Percentiles rank a stretch among this genome's conserved stretches.
phyloP scores from a whole-genome alignment of 169 alveolate species.

The Plasmodium gonderi region DNA sequence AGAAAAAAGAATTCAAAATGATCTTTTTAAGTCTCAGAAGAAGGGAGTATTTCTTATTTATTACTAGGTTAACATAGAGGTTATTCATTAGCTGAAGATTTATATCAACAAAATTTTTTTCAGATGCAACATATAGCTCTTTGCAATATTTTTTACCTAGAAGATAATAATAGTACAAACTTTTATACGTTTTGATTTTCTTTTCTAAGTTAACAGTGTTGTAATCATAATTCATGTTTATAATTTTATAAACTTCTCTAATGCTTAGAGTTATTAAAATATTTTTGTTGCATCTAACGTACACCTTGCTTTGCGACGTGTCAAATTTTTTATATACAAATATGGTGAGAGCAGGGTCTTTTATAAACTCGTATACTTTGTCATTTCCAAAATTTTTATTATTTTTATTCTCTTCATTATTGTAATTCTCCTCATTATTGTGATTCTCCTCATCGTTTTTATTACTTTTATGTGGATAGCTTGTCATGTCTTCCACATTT shows the following conservation, averaged over 20 bases:
- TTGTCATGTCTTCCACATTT: too few relatives aligned
- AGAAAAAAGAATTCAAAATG: conserved; percentile 41
- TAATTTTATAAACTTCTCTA: conserved; percentile 32
- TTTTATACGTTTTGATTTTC: conserved; percentile 27
- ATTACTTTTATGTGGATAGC: too few relatives aligned
- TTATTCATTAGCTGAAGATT: conserved; percentile 24
- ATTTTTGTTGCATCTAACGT: conserved; percentile 12
- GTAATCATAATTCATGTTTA: conserved; percentile 22
- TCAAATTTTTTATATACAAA: conserved; percentile 39
- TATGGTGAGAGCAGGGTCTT: background rate
- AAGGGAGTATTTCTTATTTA: conserved; percentile 38
- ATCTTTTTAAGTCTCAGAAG: background rate
- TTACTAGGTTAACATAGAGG: conserved; percentile 14
- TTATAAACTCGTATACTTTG: background rate
- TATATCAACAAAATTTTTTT: conserved; percentile 35
- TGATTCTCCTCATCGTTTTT: background rate
- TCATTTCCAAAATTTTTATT: background rate
- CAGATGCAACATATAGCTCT: conserved; percentile 56
- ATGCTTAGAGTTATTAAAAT: conserved; percentile 30
- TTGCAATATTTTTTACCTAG: conserved; percentile 61
- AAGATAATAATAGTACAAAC: conserved; percentile 36
- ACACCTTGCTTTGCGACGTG: conserved; percentile 48
- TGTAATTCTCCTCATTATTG: background rate
- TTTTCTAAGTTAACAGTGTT: conserved; percentile 44
- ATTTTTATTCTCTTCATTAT: background rate